These are phyloP conservation scores for Xylariaceae sp. DNA, from an alignment of 2,329 filamentous ascomycete genomes.

Conservation along the genomic window DNA sequence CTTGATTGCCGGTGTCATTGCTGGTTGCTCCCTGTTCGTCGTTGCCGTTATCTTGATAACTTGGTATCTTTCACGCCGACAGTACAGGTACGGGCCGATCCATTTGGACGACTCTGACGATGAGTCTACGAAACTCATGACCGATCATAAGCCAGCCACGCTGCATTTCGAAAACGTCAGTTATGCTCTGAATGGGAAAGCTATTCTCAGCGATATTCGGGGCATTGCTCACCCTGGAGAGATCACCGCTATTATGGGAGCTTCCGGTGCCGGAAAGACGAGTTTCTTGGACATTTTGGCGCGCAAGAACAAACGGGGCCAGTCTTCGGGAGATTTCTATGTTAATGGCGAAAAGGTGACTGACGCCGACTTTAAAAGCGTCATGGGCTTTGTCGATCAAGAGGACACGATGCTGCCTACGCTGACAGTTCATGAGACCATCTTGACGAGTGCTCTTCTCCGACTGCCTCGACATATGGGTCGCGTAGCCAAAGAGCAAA, in stretches of 20 bases:
- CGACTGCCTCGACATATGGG: constrained; percentile 93
- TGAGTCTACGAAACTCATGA: constrained; percentile 79
- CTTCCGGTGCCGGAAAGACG: constrained; percentile 94
- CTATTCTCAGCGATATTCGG: constrained; percentile 74
- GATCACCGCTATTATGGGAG: constrained; percentile 95
- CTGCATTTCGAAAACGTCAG: constrained; percentile 84
- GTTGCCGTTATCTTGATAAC: constrained; percentile 78
- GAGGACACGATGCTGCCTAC: constrained; percentile 97
- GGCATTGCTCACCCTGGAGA: constrained; percentile 94
- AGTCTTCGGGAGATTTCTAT: constrained; percentile 74
- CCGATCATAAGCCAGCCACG: constrained; percentile 85
- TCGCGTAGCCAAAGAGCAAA: constrained; percentile 78
- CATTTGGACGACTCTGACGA: constrained; percentile 86
- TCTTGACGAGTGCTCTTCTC: constrained; percentile 86
- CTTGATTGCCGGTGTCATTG: constrained; percentile 90
- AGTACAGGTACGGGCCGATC: constrained; percentile 66
- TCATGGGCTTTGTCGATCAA: constrained; percentile 96
- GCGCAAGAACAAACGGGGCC: constrained; percentile 91
- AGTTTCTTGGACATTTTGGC: constrained; percentile 95
- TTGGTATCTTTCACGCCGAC: constrained; percentile 83
- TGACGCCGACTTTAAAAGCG: constrained; percentile 80
- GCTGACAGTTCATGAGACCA: constrained; percentile 95
- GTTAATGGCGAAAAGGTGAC: constrained; percentile 89
- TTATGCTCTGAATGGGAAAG: constrained; percentile 82
- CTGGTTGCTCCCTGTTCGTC: constrained; percentile 77